Percentiles rank a stretch among this genome's conserved stretches.
phyloP scores from a whole-genome alignment of 2,329 filamentous ascomycete species.

The Fulvia fulva region DNA sequence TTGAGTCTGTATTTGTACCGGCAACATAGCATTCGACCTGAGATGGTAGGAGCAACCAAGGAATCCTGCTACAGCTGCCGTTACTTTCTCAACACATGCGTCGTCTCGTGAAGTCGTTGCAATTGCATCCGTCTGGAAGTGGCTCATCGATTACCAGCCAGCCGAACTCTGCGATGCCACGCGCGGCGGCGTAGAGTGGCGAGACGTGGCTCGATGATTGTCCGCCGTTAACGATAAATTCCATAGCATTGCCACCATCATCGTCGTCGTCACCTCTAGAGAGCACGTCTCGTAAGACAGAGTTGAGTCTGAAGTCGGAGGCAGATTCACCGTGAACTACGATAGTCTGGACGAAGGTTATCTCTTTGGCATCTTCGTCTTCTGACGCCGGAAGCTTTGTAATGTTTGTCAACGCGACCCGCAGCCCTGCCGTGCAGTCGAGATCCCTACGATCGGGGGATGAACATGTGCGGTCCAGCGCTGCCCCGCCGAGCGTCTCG shows the following conservation, averaged over 20 bases:
- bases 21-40: background rate
- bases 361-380: background rate
- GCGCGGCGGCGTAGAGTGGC: slow-evolving; percentile 1
- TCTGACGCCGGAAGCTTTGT: background rate
- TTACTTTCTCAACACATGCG: background rate
- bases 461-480: slow-evolving; percentile 1
- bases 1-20: background rate
- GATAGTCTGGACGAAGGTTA: background rate
- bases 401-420: background rate
- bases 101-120: slow-evolving; percentile 3
- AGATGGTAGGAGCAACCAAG: background rate
- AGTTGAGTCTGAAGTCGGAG: background rate
- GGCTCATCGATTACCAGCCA: background rate
- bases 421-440: background rate
- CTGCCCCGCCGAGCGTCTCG: background rate
- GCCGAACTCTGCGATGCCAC: background rate
- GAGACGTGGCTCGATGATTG: background rate
- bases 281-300: slow-evolving; percentile 3
- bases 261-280: background rate
- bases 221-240: background rate
- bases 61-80: background rate
- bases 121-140: slow-evolving; percentile 5
- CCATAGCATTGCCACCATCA: background rate
- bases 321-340: slow-evolving; percentile 2
- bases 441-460: background rate